phyloP scores from a whole-genome alignment of 768 basidiomycete species.

The Mycena galericulata region DNA sequence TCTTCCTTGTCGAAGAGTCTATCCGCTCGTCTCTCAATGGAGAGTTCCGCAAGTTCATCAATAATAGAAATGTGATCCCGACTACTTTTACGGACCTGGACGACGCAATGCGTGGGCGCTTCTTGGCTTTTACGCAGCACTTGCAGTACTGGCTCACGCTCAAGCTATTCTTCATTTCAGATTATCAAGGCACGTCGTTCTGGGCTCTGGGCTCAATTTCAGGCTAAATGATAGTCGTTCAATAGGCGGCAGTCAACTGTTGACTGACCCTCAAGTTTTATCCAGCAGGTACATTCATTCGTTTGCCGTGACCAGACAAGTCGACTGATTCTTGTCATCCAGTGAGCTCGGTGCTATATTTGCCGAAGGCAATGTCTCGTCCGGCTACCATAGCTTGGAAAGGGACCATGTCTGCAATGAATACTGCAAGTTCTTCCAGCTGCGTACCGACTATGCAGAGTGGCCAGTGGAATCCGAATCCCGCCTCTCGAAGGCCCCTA shows the following conservation, averaged over 20 bases:
- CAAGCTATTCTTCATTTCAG: conserved; percentile 40
- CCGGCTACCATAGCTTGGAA: neutral
- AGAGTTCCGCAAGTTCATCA: conserved; percentile 40
- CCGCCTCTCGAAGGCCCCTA: too few species aligned
- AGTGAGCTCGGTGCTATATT: neutral
- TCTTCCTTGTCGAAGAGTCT: conserved; percentile 29
- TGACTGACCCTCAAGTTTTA: conserved; percentile 40
- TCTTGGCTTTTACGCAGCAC: conserved; percentile 41
- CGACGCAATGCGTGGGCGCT: conserved; percentile 30
- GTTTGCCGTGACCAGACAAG: conserved; percentile 6
- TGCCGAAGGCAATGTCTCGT: conserved; percentile 11
- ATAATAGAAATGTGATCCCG: conserved; percentile 36
- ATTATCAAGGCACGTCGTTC: conserved; percentile 38
- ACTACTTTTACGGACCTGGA: neutral
- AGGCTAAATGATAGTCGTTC: neutral
- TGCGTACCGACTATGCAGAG: neutral
- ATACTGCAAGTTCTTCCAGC: conserved; percentile 11
- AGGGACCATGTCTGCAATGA: conserved; percentile 11
- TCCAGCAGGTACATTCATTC: too few species aligned
- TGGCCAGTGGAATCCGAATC: too few species aligned
- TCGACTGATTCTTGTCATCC: neutral
- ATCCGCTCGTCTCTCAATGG: conserved; percentile 24
- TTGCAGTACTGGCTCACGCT: conserved; percentile 38
- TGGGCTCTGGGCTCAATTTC: neutral
- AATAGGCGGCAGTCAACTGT: conserved; percentile 32